Evolutionary conservation across 2,329 filamentous ascomycete genomes (phyloP), one percentile per base, ranked within the genome.

Genomic region (Plenodomus lindquistii): DNA sequence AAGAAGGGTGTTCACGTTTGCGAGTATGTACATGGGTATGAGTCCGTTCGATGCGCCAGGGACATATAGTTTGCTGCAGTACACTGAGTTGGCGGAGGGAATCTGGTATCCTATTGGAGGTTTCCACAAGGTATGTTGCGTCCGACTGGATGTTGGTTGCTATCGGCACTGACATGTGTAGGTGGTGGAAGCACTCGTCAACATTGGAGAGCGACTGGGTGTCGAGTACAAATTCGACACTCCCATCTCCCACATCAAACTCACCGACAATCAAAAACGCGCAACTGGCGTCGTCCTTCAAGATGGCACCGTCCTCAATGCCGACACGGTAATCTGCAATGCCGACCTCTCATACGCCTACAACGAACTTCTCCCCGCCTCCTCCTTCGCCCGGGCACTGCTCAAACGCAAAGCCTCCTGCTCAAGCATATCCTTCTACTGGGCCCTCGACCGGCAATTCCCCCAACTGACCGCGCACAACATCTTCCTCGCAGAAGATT

Each of bases 21-120:
- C 83, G 18, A 89, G 85, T 59, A 91, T 91, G 87, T 91, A 91
- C 63, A 87, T 91, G 84, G 88, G 88, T 0, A 91, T 91, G 87
- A 85, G 80, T 45, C 88, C 88, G 0, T 91, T 87, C 64, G 85
- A 89, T 63, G 87, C 88, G 0, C 88, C 87, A 0, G 86, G 84
- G 3, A 90, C 87, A 2, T 91, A 91, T 71, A 85, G 81, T 40
- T 69, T 91, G 50, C 74, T 91, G 42, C 87, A 90, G 70, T 91
- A 90, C 66, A 87, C 87, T 0, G 87, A 91, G 72, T 72, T 89
- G 24, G 84, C 85, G 0, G 86, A 91, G 73, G 88, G 88, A 0
- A 89, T 91, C 37, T 87, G 86, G 84, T 91, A 89, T 71, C 86
- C 86, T 0, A 77, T 80, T 18, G 87, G 87, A 2, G 87, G 87